Conservation (phyloP, 2,329 filamentous ascomycete species). For the Fusarium sambucinum region DNA sequence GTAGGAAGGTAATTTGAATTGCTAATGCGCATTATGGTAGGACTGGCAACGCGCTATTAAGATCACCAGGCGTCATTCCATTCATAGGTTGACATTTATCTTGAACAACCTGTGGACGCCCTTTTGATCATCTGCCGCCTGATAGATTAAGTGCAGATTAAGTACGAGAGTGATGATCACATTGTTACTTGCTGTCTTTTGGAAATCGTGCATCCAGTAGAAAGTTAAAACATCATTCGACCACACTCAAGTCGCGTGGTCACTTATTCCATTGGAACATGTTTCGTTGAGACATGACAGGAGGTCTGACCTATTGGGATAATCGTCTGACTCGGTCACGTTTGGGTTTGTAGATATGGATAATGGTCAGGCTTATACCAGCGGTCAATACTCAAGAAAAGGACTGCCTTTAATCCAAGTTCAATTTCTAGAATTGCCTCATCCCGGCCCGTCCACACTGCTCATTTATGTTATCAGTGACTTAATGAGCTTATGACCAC, state of each 20-base stretch:
- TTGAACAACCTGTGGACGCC: constrained; percentile 3
- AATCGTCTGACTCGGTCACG: constrained; percentile 36
- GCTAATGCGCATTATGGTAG: not conserved
- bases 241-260: constrained; percentile 25
- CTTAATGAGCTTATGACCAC: not conserved
- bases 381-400: not conserved
- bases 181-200: constrained; percentile 7
- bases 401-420: not conserved
- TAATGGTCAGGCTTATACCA: not conserved
- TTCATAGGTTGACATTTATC: constrained; percentile 6
- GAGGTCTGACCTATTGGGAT: constrained; percentile 9
- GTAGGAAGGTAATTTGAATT: not conserved
- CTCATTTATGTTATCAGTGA: not conserved
- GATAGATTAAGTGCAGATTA: constrained; percentile 1
- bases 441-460: not conserved
- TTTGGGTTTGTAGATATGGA: not conserved
- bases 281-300: constrained; percentile 19
- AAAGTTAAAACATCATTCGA: not conserved
- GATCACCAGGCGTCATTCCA: constrained; percentile 21
- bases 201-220: not conserved
- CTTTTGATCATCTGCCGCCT: constrained; percentile 25
- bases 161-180: not conserved
- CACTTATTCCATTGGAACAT: not conserved
- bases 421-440: not conserved
- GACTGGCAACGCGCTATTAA: constrained; percentile 10